phyloP scores from a whole-genome alignment of 371 early-diverging fungal species.

The Coemansia sp. region DNA sequence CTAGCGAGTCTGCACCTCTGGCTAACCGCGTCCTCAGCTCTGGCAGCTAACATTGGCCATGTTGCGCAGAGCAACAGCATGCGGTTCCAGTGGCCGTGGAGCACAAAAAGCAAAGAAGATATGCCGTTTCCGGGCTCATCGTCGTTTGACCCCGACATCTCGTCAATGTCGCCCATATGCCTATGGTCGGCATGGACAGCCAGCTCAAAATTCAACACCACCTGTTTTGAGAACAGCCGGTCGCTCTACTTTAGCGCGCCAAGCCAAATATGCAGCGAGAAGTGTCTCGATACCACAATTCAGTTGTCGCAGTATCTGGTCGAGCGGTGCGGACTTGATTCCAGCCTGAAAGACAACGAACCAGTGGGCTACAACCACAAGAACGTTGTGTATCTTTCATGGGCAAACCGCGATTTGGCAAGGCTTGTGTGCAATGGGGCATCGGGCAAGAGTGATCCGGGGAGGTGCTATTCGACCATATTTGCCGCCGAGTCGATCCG shows the following conservation, averaged over 20 bases:
- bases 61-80: background rate
- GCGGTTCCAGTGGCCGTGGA: slow-evolving; percentile 38
- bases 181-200: slow-evolving; percentile 19
- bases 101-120: slow-evolving; percentile 11
- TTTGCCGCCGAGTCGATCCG: slow-evolving; percentile 38
- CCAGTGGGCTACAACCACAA: slow-evolving; percentile 44
- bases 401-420: slow-evolving; percentile 30
- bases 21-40: background rate
- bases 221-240: slow-evolving; percentile 25
- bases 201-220: slow-evolving; percentile 18
- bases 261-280: slow-evolving; percentile 27
- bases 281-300: slow-evolving; percentile 35
- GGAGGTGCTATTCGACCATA: slow-evolving; percentile 30
- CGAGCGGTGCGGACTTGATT: slow-evolving; percentile 18
- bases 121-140: slow-evolving; percentile 19
- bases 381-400: slow-evolving; percentile 38
- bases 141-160: slow-evolving; percentile 28
- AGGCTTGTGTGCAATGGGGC: slow-evolving; percentile 36
- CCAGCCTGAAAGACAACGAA: slow-evolving; percentile 1
- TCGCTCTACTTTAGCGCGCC: slow-evolving; percentile 42
- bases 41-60: slow-evolving; percentile 2
- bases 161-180: slow-evolving; percentile 20
- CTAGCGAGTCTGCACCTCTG: background rate
- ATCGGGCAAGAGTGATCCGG: slow-evolving; percentile 4
- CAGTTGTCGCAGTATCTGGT: slow-evolving; percentile 32